Evolutionary conservation across 345 rosid species (phyloP).

Genomic region (Eucalyptus pauciflora): DNA sequence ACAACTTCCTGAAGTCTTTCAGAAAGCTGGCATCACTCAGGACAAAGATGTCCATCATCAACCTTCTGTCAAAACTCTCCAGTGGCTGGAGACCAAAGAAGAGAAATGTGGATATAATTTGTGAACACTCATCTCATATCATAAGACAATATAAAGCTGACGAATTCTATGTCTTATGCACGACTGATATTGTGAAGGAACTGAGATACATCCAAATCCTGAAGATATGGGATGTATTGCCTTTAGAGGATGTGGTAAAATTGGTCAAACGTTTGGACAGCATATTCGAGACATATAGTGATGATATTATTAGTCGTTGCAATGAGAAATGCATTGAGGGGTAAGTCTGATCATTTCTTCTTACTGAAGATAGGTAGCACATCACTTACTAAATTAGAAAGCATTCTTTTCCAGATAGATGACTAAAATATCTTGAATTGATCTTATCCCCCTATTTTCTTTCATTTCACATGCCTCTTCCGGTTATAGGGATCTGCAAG

Average conservation of each 20-base stretch:
- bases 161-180: slow-evolving; percentile 15
- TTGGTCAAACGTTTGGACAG: slow-evolving; percentile 27
- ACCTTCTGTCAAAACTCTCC: slow-evolving; percentile 5
- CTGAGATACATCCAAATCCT: slow-evolving; percentile 17
- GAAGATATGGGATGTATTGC: slow-evolving; percentile 47
- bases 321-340: slow-evolving; percentile 31
- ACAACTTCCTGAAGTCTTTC: slow-evolving; percentile 31
- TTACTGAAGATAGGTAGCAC: neutral
- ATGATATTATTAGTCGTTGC: slow-evolving; percentile 28
- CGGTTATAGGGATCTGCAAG: slow-evolving; percentile 22
- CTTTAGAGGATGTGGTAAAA: slow-evolving; percentile 16
- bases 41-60: slow-evolving; percentile 9
- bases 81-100: slow-evolving; percentile 44
- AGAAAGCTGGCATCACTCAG: slow-evolving; percentile 11
- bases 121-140: slow-evolving; percentile 6
- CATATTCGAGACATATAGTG: slow-evolving; percentile 15
- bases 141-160: slow-evolving; percentile 33
- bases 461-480: neutral
- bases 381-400: neutral
- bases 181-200: slow-evolving; percentile 24
- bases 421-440: neutral
- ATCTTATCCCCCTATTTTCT: neutral
- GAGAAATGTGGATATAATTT: slow-evolving; percentile 8
- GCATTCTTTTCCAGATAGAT: neutral
- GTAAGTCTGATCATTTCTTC: slow-evolving; percentile 7